These are phyloP conservation scores for Ustilago hordei DNA, from an alignment of 1,284 basidiomycete genomes.

Conservation along the genomic window DNA sequence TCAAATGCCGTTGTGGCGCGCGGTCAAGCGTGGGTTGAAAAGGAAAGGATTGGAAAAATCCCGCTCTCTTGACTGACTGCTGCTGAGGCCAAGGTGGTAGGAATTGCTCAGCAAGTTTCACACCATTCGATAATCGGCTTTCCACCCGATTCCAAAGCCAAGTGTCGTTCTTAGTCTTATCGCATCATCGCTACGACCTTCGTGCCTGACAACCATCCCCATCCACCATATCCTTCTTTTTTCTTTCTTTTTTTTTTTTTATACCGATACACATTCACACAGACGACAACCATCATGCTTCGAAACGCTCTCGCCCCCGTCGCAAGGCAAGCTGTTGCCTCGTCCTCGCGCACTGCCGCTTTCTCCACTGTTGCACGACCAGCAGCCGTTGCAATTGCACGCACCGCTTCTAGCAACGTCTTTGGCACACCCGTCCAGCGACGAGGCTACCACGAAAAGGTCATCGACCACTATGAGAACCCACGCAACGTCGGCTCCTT, in stretches of 20 bases:
- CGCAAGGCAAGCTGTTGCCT: slow-evolving; percentile 43
- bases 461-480: slow-evolving; percentile 70
- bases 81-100: background rate
- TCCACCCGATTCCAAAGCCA: slow-evolving; percentile 12
- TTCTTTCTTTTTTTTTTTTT: background rate
- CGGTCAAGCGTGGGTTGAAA: background rate
- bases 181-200: background rate
- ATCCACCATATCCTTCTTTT: slow-evolving; percentile 1
- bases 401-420: slow-evolving; percentile 21
- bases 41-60: background rate
- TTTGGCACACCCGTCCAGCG: slow-evolving; percentile 43
- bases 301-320: slow-evolving; percentile 45
- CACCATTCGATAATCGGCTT: slow-evolving; percentile 23
- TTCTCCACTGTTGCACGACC: slow-evolving; percentile 50
- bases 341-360: slow-evolving; percentile 33
- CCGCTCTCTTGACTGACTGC: background rate
- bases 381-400: slow-evolving; percentile 28
- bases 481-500: slow-evolving; percentile 80
- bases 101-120: slow-evolving; percentile 7
- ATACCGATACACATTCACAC: background rate
- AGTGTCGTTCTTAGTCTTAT: background rate
- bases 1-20: slow-evolving; percentile 3
- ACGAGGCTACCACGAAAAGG: slow-evolving; percentile 68
- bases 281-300: slow-evolving; percentile 30
- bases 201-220: background rate